phyloP scores from a whole-genome alignment of 2,329 filamentous ascomycete species.

The Erysiphe pulchra region DNA sequence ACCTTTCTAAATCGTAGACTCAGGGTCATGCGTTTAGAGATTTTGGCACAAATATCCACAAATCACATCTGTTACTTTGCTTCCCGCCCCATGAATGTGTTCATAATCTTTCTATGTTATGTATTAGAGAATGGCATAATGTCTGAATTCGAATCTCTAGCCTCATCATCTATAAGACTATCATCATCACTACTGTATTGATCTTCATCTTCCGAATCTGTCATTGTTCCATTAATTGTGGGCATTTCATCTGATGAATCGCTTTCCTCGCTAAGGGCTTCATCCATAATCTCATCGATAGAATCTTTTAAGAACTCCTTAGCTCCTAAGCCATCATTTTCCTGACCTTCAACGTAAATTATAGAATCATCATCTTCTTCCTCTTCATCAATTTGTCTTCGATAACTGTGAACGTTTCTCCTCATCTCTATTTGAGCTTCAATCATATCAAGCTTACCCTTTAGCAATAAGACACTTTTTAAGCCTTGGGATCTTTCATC shows the following conservation, averaged over 20 bases:
- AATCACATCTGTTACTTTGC: too few relatives aligned
- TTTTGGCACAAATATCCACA: too few relatives aligned
- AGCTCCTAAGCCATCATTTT: constrained; percentile 27
- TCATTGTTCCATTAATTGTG: constrained; percentile 20
- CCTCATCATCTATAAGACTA: constrained; percentile 23
- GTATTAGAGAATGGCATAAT: too few relatives aligned
- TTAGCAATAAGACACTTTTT: constrained; percentile 59
- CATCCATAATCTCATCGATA: constrained; percentile 7
- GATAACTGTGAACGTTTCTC: constrained; percentile 32
- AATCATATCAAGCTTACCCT: constrained; percentile 87
- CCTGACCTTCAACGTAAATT: constrained; percentile 63
- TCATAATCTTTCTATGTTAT: too few relatives aligned
- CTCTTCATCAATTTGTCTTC: constrained; percentile 15
- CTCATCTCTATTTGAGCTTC: constrained; percentile 70
- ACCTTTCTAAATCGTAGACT: too few relatives aligned
- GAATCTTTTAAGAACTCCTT: constrained; percentile 20
- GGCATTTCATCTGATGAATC: constrained; percentile 15
- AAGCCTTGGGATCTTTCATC: constrained; percentile 66
- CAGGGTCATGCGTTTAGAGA: too few relatives aligned
- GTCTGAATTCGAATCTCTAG: constrained; percentile 18
- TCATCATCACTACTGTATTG: constrained; percentile 17
- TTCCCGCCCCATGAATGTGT: too few relatives aligned
- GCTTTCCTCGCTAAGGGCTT: constrained; percentile 9
- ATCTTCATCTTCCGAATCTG: constrained; percentile 23
- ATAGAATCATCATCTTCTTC: constrained; percentile 26